Percentiles rank a stretch among this genome's conserved stretches.
Conservation (phyloP, 768 basidiomycete species). For the Hydnomerulius pinastri region DNA sequence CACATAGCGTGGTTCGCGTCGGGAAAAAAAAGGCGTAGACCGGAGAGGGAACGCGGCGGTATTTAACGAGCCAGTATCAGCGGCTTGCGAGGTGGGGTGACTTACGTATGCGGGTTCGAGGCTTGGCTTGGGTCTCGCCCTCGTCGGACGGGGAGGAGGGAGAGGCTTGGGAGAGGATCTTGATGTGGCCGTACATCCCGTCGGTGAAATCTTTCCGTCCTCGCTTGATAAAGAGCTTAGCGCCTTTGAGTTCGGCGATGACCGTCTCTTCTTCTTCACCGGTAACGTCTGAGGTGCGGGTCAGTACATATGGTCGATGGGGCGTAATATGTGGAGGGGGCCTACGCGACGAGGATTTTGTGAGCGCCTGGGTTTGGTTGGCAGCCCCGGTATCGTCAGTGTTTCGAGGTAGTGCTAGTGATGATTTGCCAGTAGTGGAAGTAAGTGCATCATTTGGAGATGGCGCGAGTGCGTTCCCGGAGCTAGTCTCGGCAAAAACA, state of each 20-base stretch:
- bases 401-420: neutral
- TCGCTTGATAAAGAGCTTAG: constrained; percentile 50
- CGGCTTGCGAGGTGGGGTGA: constrained; percentile 22
- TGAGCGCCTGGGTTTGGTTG: neutral
- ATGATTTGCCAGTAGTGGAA: neutral
- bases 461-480: constrained; percentile 11
- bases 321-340: neutral
- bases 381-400: neutral
- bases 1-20: neutral
- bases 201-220: constrained; percentile 52
- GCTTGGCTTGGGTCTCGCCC: constrained; percentile 8
- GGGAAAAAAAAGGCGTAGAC: neutral
- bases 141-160: constrained; percentile 2
- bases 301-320: constrained; percentile 2
- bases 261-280: constrained; percentile 69
- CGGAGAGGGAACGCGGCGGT: constrained; percentile 1
- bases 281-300: constrained; percentile 36
- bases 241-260: constrained; percentile 57
- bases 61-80: constrained; percentile 21
- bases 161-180: constrained; percentile 47
- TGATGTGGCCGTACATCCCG: constrained; percentile 62
- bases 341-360: constrained; percentile 22
- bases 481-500: constrained; percentile 7
- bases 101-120: constrained; percentile 35
- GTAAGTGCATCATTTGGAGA: constrained; percentile 22